These are phyloP conservation scores for Beauveria sp. DNA, from an alignment of 2,329 filamentous ascomycete species.

Conservation along the genomic window DNA sequence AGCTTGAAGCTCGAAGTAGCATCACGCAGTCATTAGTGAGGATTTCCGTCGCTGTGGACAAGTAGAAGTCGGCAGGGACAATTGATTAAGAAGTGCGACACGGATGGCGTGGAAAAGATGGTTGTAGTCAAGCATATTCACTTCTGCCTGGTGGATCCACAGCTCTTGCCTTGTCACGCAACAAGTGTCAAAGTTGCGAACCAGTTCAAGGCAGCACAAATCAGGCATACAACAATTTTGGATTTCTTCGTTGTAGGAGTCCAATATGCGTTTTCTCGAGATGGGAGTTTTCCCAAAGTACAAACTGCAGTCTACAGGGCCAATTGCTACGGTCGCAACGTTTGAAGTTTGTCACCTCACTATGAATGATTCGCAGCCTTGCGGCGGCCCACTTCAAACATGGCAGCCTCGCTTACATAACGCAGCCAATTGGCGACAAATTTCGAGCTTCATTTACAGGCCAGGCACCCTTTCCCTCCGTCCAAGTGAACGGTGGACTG, in stretches of 20 bases:
- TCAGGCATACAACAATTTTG: background rate
- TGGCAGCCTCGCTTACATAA: slow-evolving; percentile 13
- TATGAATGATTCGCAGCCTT: background rate
- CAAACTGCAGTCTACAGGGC: background rate
- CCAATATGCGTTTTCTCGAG: background rate
- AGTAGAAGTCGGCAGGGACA: background rate
- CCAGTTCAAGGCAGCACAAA: background rate
- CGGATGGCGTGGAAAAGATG: background rate
- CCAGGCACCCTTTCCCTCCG: background rate
- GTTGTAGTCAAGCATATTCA: background rate
- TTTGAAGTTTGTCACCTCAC: background rate
- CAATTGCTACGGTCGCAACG: background rate
- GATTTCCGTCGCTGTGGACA: background rate
- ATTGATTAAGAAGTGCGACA: background rate
- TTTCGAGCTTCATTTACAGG: slow-evolving; percentile 9
- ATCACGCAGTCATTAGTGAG: background rate
- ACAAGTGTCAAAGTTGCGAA: background rate
- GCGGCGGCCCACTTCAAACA: background rate
- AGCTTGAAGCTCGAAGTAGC: background rate
- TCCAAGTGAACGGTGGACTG: background rate
- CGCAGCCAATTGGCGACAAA: slow-evolving; percentile 2
- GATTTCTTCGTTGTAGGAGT: background rate
- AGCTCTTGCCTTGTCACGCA: background rate
- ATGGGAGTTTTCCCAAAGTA: background rate
- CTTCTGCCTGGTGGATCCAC: slow-evolving; percentile 12